Percentiles rank a stretch among this genome's conserved stretches.
These are phyloP conservation scores for Cladophialophora immunda DNA, from an alignment of 2,329 filamentous ascomycete genomes.

Conservation along the genomic window DNA sequence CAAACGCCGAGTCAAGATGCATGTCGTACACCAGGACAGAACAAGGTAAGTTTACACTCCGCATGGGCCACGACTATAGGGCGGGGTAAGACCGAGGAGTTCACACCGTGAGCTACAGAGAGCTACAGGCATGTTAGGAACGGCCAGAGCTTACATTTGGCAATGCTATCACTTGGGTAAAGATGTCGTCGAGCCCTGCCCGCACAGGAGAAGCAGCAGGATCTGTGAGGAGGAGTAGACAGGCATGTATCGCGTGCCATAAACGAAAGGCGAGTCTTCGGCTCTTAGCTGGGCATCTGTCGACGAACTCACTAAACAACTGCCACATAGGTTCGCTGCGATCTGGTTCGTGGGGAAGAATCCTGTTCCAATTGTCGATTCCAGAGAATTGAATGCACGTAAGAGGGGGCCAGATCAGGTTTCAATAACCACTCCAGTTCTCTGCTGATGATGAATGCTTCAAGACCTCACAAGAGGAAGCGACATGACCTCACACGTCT, in stretches of 20 bases:
- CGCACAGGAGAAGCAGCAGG: background rate
- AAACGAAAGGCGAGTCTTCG: background rate
- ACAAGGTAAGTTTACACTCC: background rate
- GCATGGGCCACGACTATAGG: background rate
- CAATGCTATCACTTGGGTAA: background rate
- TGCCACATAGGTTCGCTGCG: background rate
- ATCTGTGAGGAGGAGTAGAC: background rate
- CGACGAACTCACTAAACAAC: background rate
- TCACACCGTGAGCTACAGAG: background rate
- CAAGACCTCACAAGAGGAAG: slow-evolving; percentile 10
- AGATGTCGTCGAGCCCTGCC: background rate
- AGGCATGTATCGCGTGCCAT: background rate
- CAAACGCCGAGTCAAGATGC: background rate
- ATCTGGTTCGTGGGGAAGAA: background rate
- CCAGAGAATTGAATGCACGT: background rate
- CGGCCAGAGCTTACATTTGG: background rate
- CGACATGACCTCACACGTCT: slow-evolving; percentile 2
- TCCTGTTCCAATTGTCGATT: background rate
- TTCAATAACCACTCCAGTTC: background rate
- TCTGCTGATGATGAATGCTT: slow-evolving; percentile 6
- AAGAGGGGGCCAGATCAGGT: background rate
- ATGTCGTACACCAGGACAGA: background rate
- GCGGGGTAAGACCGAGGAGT: background rate
- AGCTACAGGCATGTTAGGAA: background rate
- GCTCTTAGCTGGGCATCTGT: background rate